phyloP scores from a whole-genome alignment of 768 basidiomycete genomes.

The Naganishia onofrii region DNA sequence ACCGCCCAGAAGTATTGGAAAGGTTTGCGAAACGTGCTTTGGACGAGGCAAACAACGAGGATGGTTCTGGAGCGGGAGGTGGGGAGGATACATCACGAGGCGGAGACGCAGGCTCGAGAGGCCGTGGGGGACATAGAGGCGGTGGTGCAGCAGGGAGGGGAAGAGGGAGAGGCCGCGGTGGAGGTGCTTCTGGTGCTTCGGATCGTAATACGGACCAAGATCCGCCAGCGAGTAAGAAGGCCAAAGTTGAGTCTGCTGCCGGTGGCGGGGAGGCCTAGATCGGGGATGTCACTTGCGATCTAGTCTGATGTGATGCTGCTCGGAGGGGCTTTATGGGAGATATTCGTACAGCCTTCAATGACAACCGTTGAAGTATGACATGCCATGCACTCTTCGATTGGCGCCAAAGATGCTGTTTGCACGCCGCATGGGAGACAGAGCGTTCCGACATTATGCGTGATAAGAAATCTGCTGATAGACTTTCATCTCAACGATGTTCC shows the following conservation, averaged over 20 bases:
- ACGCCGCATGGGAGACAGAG: too few relatives aligned
- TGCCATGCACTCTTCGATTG: too few relatives aligned
- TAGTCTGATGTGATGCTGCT: too few relatives aligned
- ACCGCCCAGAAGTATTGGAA: slow-evolving; percentile 47
- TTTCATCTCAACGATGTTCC: background rate
- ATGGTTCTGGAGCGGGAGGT: background rate
- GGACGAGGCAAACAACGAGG: slow-evolving; percentile 42
- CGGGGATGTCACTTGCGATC: too few relatives aligned
- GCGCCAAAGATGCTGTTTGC: too few relatives aligned
- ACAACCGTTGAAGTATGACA: too few relatives aligned
- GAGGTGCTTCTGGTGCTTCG: slow-evolving; percentile 18
- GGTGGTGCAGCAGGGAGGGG: slow-evolving; percentile 18
- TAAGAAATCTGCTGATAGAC: background rate
- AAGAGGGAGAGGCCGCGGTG: slow-evolving; percentile 19
- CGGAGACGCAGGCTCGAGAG: background rate
- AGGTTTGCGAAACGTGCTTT: slow-evolving; percentile 49
- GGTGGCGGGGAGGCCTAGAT: background rate
- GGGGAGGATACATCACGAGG: slow-evolving; percentile 13
- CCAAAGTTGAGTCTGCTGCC: background rate
- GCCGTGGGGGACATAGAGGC: background rate
- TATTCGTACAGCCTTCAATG: too few relatives aligned
- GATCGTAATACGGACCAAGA: background rate
- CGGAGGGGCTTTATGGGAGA: too few relatives aligned
- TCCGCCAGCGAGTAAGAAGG: slow-evolving; percentile 6
- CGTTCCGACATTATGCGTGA: too few relatives aligned